Percentiles rank a stretch among this genome's conserved stretches.
phyloP scores from a whole-genome alignment of 208 protist species.

The Phytomonas francai region DNA sequence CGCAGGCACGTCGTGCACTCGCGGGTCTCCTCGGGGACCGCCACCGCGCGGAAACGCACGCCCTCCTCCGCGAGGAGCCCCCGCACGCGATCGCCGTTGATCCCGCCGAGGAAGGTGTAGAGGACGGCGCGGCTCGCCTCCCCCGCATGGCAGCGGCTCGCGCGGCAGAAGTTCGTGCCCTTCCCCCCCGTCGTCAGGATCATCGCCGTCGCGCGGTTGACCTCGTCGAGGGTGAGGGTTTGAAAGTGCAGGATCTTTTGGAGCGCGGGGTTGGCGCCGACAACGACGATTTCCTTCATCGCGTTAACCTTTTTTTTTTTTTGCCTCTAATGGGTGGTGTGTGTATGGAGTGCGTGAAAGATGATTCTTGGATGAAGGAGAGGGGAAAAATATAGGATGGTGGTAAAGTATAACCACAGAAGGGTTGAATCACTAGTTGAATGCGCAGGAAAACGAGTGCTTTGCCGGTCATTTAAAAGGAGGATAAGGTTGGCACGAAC shows the following conservation, averaged over 20 bases:
- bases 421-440: no score
- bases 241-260: conserved; percentile 31
- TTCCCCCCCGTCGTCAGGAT: conserved; percentile 29
- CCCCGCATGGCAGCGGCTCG: conserved; percentile 14
- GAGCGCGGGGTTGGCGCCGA: conserved; percentile 24
- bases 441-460: no score
- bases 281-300: conserved; percentile 26
- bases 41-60: conserved; percentile 13
- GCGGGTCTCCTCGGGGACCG: conserved; percentile 20
- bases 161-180: conserved; percentile 33
- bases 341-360: no score
- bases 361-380: no score
- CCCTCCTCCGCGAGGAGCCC: conserved; percentile 15
- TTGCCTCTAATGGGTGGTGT: no score
- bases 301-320: no score
- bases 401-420: no score
- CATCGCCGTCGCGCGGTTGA: conserved; percentile 20
- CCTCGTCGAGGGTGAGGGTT: conserved; percentile 16
- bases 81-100: conserved; percentile 17
- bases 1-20: conserved; percentile 31
- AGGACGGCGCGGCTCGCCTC: conserved; percentile 12
- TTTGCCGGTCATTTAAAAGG: no score
- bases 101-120: conserved; percentile 24
- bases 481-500: no score
- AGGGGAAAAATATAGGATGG: no score